Evolutionary conservation across 108 stramenopile species (phyloP).

Genomic region (Cyclostephanos tholiformis): DNA sequence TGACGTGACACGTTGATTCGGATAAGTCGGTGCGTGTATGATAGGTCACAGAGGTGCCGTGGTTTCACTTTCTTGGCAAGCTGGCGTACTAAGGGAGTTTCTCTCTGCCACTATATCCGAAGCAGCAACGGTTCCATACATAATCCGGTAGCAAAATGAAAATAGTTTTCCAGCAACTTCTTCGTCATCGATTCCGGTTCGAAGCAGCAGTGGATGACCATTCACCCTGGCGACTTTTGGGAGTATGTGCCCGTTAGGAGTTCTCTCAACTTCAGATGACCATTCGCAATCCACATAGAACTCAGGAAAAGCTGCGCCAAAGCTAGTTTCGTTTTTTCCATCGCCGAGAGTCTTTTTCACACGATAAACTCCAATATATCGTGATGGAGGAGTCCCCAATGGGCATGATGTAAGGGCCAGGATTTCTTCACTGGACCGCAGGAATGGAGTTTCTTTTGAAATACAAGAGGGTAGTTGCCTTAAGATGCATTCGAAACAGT

Average conservation of each 20-base stretch:
- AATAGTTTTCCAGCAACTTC: constrained; percentile 36
- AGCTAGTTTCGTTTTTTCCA: constrained; percentile 7
- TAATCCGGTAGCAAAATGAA: constrained; percentile 35
- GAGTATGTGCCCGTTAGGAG: constrained; percentile 20
- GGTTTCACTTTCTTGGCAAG: background rate
- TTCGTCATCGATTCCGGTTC: constrained; percentile 28
- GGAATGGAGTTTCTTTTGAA: constrained; percentile 27
- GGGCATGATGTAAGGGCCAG: constrained; percentile 7
- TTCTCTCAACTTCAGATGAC: constrained; percentile 4
- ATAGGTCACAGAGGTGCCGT: background rate
- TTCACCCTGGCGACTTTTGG: constrained; percentile 39
- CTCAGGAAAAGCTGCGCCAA: constrained; percentile 37
- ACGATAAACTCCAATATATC: constrained; percentile 31
- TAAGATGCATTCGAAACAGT: background rate
- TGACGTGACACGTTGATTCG: background rate
- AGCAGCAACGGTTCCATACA: constrained; percentile 36
- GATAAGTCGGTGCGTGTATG: constrained; percentile 11
- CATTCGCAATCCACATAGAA: constrained; percentile 28
- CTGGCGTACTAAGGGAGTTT: background rate
- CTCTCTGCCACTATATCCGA: constrained; percentile 25
- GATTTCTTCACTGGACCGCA: constrained; percentile 7
- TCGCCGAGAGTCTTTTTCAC: background rate
- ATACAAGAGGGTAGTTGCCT: constrained; percentile 26
- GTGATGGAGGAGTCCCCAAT: constrained; percentile 15
- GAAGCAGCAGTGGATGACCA: constrained; percentile 30